A percentile compares a stretch with the other conserved stretches of the same genome.
These are phyloP conservation scores for Quercus cerris DNA, from an alignment of 306 rosid genomes.

Conservation along the genomic window DNA sequence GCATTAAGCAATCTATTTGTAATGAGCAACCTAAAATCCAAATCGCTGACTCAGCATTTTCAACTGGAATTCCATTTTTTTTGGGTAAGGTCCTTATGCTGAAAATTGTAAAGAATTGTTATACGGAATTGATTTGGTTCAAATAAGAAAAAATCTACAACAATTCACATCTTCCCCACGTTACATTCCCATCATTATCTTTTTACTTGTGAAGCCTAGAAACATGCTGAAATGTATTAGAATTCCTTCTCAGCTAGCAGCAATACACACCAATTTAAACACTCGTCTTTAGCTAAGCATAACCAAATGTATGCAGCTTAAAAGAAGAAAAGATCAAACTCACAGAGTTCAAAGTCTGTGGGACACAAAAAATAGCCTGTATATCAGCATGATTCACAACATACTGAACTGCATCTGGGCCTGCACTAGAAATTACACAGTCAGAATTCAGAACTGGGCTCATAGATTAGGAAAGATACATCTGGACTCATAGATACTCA, in stretches of 20 bases:
- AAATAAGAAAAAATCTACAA: background rate
- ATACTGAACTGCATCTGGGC: constrained; percentile 94
- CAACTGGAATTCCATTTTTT: background rate
- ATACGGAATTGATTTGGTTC: background rate
- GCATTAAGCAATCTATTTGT: background rate
- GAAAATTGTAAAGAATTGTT: background rate
- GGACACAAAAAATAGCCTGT: constrained; percentile 87
- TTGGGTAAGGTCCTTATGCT: background rate
- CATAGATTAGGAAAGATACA: constrained; percentile 5
- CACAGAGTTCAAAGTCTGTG: constrained; percentile 78
- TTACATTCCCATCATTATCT: background rate
- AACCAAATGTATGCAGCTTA: background rate
- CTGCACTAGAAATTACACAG: constrained; percentile 38
- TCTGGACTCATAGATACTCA: constrained; percentile 33
- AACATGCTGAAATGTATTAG: background rate
- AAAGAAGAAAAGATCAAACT: constrained; percentile 37
- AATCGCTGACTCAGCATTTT: background rate
- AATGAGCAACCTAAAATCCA: background rate
- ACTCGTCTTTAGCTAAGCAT: background rate
- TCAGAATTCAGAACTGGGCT: constrained; percentile 22
- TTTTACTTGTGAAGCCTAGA: background rate
- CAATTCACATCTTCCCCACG: background rate
- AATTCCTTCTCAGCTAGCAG: background rate
- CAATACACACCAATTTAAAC: background rate
- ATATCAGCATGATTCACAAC: constrained; percentile 74